Base-by-base conservation (phyloP, 257 asterid genomes). In the Nicotiana obtusifolia region DNA sequence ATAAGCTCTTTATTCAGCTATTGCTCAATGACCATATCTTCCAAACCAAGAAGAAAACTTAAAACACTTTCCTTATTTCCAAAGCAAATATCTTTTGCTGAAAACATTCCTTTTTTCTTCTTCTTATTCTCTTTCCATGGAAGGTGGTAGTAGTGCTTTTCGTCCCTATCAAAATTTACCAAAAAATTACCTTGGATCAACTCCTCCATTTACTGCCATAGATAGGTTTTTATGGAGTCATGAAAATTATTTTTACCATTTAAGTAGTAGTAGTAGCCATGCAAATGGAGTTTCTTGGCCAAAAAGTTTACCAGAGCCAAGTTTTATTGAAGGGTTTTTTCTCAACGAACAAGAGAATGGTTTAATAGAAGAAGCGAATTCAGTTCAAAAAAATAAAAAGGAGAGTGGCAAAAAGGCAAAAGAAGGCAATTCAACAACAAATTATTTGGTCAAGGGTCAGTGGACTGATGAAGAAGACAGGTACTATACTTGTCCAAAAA, bases 401-500 rank as follows among this genome's bases (percentile, higher is more conserved):
- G 76, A 62, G 49, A 44, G 75, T 0, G 59, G 78, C 35, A 85
- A 78, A 69, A 85, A 64, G 24, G 85, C 20, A 5, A 86, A 75
- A 30, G 75, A 41, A 37, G 83, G 79, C 9, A 65, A 88, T 31
- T 81, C 88, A 4, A 22, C 59, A 2, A 24, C 66, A 49, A 75
- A 26, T 47, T 47, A 73, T 64, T 79, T 91, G 86, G 87, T 87
- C 87, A 94, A 91, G 80, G 95, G 97, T 4, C 94, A 88, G 67
- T 94, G 98, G 98, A 85, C 94, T 19, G 88, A 82, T 7, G 90
- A 85, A 60, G 98, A 94, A 87, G 97, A 94, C 77, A 89, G 90
- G 98, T 92, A 77, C 4, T 5, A 10, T 37, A 41, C 54, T 15
- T 7, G 57, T 41, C 57, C 57, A 0, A 2, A 49, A 49, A 53